Evolutionary conservation across 2,329 filamentous ascomycete genomes (phyloP).

Genomic region (Cyphellophora attinorum): DNA sequence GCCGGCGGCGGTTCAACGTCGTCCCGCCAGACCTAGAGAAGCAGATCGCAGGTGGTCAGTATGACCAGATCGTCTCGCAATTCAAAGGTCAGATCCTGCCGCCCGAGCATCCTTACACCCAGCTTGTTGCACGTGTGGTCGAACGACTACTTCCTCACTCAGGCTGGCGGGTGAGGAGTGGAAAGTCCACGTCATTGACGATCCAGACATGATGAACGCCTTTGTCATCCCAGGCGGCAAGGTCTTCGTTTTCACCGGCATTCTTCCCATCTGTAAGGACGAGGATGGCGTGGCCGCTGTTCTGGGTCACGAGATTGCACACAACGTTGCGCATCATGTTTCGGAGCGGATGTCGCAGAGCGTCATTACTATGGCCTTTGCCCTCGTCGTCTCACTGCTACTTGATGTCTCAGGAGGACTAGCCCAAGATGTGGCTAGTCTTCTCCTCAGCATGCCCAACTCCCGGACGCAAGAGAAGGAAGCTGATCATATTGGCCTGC

Average conservation of each 20-base stretch:
- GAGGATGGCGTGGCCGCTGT: slow-evolving; percentile 53
- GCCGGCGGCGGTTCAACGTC: slow-evolving; percentile 50
- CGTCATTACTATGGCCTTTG: slow-evolving; percentile 22
- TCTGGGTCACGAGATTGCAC: slow-evolving; percentile 54
- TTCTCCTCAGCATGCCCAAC: slow-evolving; percentile 45
- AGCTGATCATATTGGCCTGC: slow-evolving; percentile 51
- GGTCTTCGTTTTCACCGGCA: slow-evolving; percentile 56
- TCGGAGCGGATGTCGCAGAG: slow-evolving; percentile 45
- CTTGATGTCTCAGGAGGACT: slow-evolving; percentile 32
- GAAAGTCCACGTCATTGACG: slow-evolving; percentile 52
- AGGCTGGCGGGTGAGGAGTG: slow-evolving; percentile 34
- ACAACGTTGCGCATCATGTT: slow-evolving; percentile 49
- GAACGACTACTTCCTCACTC: slow-evolving; percentile 44
- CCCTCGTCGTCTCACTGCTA: slow-evolving; percentile 22
- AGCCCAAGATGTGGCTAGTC: slow-evolving; percentile 32
- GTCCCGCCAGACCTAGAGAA: slow-evolving; percentile 37
- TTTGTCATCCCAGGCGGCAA: slow-evolving; percentile 57
- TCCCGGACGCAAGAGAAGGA: slow-evolving; percentile 50
- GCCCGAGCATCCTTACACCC: slow-evolving; percentile 36
- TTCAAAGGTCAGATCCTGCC: slow-evolving; percentile 40
- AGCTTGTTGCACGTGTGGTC: slow-evolving; percentile 43
- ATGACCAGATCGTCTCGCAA: slow-evolving; percentile 38
- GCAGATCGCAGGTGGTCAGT: slow-evolving; percentile 31
- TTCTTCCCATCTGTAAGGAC: slow-evolving; percentile 45
- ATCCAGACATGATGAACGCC: slow-evolving; percentile 42